A percentile compares a stretch with the other conserved stretches of the same genome.
Evolutionary conservation across 1,284 basidiomycete species (phyloP).

Genomic region (Austropuccinia psidii): DNA sequence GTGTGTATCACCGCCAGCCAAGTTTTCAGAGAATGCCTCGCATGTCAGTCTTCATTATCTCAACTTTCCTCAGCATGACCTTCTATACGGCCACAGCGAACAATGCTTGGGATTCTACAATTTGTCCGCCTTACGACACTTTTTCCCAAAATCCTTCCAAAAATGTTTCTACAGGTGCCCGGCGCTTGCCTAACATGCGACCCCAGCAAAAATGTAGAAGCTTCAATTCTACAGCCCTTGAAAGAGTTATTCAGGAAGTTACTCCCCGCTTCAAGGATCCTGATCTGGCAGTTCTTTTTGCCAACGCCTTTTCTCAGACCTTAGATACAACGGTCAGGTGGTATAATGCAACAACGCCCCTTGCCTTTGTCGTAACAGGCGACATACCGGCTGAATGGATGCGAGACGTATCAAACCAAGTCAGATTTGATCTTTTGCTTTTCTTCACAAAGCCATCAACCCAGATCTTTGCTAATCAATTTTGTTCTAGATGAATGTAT

Average conservation of each 20-base stretch:
- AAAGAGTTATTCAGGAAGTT: not conserved
- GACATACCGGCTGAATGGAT: slow-evolving; percentile 42
- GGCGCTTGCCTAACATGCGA: too few relatives aligned
- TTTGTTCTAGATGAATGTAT: not conserved
- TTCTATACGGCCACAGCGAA: too few relatives aligned
- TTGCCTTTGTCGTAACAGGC: slow-evolving; percentile 42
- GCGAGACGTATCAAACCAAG: slow-evolving; percentile 40
- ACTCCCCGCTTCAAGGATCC: not conserved
- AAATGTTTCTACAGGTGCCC: too few relatives aligned
- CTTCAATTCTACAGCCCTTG: not conserved
- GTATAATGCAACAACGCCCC: too few relatives aligned
- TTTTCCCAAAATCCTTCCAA: too few relatives aligned
- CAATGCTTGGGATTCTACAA: too few relatives aligned
- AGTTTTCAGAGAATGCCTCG: too few relatives aligned
- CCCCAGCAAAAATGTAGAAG: not conserved
- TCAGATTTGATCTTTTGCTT: slow-evolving; percentile 29
- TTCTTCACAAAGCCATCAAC: too few relatives aligned
- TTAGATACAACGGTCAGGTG: slow-evolving; percentile 42
- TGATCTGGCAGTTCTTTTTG: not conserved
- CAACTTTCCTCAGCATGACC: too few relatives aligned
- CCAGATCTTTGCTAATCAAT: not conserved
- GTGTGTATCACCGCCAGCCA: too few relatives aligned
- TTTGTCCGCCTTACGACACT: too few relatives aligned
- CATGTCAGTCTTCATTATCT: too few relatives aligned
- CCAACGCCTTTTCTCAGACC: slow-evolving; percentile 17